Conservation (phyloP, 768 basidiomycete genomes). For the Thelephora aurantiotincta region DNA sequence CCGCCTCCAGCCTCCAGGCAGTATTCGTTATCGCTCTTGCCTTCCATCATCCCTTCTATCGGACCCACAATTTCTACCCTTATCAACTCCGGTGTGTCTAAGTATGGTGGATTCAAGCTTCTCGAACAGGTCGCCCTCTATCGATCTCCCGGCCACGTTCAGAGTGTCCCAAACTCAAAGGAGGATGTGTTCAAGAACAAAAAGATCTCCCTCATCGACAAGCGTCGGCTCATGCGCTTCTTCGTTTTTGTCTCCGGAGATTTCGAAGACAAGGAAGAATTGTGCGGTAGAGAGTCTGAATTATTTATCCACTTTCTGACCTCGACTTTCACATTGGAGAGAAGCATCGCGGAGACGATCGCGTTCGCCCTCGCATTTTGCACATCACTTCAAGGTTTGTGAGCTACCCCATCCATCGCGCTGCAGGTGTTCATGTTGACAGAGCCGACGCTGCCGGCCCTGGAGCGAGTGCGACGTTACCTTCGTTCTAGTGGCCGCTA, state of each 20-base stretch:
- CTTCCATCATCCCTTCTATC: constrained; percentile 64
- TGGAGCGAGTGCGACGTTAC: constrained; percentile 60
- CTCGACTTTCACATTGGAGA: constrained; percentile 46
- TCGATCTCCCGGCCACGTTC: constrained; percentile 26
- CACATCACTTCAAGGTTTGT: constrained; percentile 37
- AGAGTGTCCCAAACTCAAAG: constrained; percentile 77
- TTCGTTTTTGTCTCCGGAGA: constrained; percentile 68
- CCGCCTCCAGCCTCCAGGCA: constrained; percentile 43
- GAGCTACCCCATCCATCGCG: neutral
- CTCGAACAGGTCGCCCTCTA: constrained; percentile 59
- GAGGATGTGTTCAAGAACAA: constrained; percentile 87
- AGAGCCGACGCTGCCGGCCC: constrained; percentile 56
- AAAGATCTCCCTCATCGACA: constrained; percentile 64
- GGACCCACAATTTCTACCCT: constrained; percentile 73
- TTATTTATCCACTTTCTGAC: constrained; percentile 55
- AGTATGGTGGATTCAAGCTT: constrained; percentile 84
- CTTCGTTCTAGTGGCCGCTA: constrained; percentile 75
- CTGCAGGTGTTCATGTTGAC: constrained; percentile 4
- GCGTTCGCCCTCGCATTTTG: constrained; percentile 71
- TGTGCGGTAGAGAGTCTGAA: constrained; percentile 37
- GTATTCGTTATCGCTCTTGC: constrained; percentile 79
- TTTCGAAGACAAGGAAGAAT: constrained; percentile 48
- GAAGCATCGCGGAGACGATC: constrained; percentile 45
- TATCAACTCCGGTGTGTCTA: constrained; percentile 69
- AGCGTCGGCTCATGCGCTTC: constrained; percentile 86